A percentile compares a stretch with the other conserved stretches of the same genome.
phyloP scores from a whole-genome alignment of 1,284 basidiomycete genomes.

The Gomphus sp. region DNA sequence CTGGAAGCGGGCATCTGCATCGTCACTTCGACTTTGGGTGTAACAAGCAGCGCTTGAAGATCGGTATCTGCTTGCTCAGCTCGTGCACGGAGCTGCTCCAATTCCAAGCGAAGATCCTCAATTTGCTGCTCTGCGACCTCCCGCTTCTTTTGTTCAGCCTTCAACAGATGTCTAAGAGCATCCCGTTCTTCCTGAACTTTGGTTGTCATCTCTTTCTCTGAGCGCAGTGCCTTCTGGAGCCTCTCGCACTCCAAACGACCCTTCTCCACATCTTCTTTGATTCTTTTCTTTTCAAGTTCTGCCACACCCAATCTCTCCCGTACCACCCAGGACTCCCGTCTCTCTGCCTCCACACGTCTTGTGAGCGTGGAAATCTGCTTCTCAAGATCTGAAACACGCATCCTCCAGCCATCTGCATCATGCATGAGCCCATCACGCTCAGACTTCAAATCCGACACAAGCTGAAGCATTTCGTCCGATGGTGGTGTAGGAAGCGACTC shows the following conservation, averaged over 20 bases:
- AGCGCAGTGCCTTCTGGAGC: constrained; percentile 23
- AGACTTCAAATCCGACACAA: constrained; percentile 65
- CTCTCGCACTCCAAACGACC: background rate
- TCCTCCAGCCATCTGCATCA: constrained; percentile 69
- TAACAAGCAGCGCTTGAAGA: constrained; percentile 9
- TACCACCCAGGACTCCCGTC: constrained; percentile 67
- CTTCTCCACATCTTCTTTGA: constrained; percentile 4
- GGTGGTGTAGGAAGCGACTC: constrained; percentile 21
- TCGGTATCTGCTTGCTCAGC: constrained; percentile 22
- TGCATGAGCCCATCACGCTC: constrained; percentile 72
- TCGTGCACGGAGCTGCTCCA: constrained; percentile 23
- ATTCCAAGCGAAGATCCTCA: constrained; percentile 17
- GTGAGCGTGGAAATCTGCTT: constrained; percentile 43
- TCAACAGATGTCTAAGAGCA: constrained; percentile 17
- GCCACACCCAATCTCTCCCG: constrained; percentile 52
- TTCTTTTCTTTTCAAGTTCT: constrained; percentile 47
- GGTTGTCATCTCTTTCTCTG: constrained; percentile 27
- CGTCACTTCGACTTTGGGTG: constrained; percentile 6
- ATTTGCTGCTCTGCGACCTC: constrained; percentile 12
- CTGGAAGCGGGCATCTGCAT: constrained; percentile 7
- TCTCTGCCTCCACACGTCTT: constrained; percentile 58
- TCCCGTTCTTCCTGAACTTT: constrained; percentile 25
- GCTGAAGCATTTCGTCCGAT: constrained; percentile 62
- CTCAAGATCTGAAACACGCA: constrained; percentile 58
- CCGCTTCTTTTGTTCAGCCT: constrained; percentile 23